Conservation (phyloP, 139 green algal genomes). For the Edaphochlamys debaryana region DNA sequence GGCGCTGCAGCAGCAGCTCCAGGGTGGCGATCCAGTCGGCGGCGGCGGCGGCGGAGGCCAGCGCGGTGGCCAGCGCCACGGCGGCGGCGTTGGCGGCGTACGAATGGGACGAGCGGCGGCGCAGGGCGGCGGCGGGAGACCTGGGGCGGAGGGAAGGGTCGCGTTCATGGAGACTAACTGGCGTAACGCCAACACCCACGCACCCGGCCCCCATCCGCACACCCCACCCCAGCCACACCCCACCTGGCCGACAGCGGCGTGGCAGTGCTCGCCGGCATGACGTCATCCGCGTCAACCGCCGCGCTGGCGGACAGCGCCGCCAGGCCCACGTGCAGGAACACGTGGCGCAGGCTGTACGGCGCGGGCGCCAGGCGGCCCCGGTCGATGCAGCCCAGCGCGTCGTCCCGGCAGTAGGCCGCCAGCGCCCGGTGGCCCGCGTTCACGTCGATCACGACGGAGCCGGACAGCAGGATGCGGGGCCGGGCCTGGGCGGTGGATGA, state of each 20-base stretch:
- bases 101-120: neutral
- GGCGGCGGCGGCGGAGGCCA: neutral
- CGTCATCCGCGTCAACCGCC: no score
- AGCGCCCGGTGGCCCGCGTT: slow-evolving; percentile 6
- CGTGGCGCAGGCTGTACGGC: slow-evolving; percentile 8
- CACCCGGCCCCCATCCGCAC: no score
- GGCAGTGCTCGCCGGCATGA: no score
- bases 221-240: no score
- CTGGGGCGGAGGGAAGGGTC: neutral
- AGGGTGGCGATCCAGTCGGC: slow-evolving; percentile 26
- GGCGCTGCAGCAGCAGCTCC: slow-evolving; percentile 28
- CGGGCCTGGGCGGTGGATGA: neutral
- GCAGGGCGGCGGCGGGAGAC: neutral
- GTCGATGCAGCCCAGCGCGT: slow-evolving; percentile 21
- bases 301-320: slow-evolving; percentile 16
- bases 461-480: slow-evolving; percentile 6
- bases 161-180: no score
- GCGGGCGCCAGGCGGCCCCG: neutral
- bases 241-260: no score
- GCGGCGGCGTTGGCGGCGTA: neutral
- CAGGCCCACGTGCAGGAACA: slow-evolving; percentile 30
- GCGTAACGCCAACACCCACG: no score
- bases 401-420: slow-evolving; percentile 13
- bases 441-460: slow-evolving; percentile 13
- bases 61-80: neutral